Base-by-base conservation (phyloP, 1,139 yeast genomes). In the Candida tetrigidarum region DNA sequence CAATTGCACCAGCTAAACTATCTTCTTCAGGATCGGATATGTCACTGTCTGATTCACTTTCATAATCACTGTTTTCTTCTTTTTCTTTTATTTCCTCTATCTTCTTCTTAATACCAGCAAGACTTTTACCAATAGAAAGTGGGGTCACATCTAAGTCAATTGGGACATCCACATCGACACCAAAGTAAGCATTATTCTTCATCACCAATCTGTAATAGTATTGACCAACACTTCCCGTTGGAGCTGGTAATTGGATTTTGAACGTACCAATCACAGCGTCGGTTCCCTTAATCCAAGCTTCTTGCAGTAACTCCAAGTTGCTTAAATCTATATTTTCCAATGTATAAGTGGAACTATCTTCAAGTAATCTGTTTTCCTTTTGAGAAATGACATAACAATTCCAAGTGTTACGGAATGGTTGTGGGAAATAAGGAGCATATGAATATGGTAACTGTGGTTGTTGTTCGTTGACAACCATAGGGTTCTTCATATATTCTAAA, bases 361-460 rank as follows among this genome's bases (percentile, higher is more conserved):
- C 97, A 23, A 85, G 78, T 41, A 92, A 70, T 62, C 86, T 89
- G 50, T 81, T 83, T 62, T 92, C 97, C 53, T 82, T 83, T 63
- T 89, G 96, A 39, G 78, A 70, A 32, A 82, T 70, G 45, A 92
- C 66, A 46, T 84, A 76, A 20, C 86, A 92, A 42, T 80, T 71
- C 93, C 96, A 92, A 22, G 69, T 69, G 50, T 74, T 75, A 53
- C 75, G 74, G 39, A 78, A 63, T 11, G 64, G 57, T 30, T 56
- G 62, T 19, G 98, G 97, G 74, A 83, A 88, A 62, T 73, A 81
- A 38, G 97, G 96, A 1, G 96, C 81, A 53, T 73, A 75, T 2
- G 86, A 74, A 39, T 63, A 63, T 30, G 93, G 91, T 48, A 91
- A 68, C 30, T 57, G 49, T 14, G 96, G 96, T 55, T 86, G 90